phyloP scores from a whole-genome alignment of 495 filamentous ascomycete species.

The Cairneyella variabilis region DNA sequence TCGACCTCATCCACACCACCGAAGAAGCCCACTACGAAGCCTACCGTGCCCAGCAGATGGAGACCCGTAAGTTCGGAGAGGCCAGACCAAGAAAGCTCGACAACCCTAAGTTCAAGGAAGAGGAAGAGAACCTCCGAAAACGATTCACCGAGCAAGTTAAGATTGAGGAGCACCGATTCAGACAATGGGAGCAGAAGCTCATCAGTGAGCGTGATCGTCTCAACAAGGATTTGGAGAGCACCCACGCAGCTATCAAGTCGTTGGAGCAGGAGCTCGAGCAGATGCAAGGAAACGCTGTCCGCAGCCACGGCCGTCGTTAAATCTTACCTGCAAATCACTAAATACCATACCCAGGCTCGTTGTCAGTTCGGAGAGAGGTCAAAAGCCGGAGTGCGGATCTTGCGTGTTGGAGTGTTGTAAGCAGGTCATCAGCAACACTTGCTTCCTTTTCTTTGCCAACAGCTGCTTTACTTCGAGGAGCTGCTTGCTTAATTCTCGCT shows the following conservation, averaged over 20 bases:
- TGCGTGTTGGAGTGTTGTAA: conserved; percentile 13
- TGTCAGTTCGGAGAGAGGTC: too few relatives aligned
- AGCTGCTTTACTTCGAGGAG: conserved; percentile 7
- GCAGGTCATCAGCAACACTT: conserved; percentile 17
- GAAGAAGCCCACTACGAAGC: conserved; percentile 99
- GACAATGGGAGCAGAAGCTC: conserved; percentile 99
- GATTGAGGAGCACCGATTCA: conserved; percentile 97
- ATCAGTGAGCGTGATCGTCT: conserved; percentile 95
- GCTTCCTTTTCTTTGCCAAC: conserved; percentile 15
- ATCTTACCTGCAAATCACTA: background rate
- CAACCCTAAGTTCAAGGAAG: conserved; percentile 99
- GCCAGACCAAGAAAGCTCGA: conserved; percentile 94
- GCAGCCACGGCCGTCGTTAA: conserved; percentile 95
- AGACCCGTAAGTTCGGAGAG: conserved; percentile 98
- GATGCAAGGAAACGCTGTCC: conserved; percentile 86
- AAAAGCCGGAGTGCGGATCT: background rate
- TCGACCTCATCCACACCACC: conserved; percentile 98
- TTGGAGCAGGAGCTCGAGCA: conserved; percentile 89
- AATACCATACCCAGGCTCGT: too few relatives aligned
- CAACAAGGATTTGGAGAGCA: conserved; percentile 98
- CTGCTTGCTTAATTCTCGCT: conserved; percentile 15
- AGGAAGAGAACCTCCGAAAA: conserved; percentile 96
- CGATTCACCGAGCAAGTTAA: conserved; percentile 99
- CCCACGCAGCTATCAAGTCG: conserved; percentile 95
- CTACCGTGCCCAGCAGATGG: conserved; percentile 98